A percentile compares a stretch with the other conserved stretches of the same genome.
phyloP scores from a whole-genome alignment of 129 eudicot genomes.

The Centrapalus pauciflorus region DNA sequence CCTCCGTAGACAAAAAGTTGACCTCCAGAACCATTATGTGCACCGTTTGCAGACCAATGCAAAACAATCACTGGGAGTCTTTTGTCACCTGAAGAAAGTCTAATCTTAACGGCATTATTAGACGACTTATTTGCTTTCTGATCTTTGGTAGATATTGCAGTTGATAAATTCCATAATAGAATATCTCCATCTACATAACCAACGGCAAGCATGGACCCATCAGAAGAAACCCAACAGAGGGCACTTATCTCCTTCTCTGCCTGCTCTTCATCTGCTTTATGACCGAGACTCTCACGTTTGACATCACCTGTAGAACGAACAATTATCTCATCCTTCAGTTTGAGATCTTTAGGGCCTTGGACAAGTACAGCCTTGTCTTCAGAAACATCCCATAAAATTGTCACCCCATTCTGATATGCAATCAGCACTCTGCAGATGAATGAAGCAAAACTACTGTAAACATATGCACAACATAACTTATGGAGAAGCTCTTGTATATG shows the following conservation, averaged over 20 bases:
- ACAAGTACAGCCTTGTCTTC: constrained; percentile 62
- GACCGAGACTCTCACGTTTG: constrained; percentile 33
- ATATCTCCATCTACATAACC: constrained; percentile 98
- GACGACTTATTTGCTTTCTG: constrained; percentile 37
- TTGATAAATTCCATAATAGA: constrained; percentile 69
- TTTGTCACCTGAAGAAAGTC: constrained; percentile 60
- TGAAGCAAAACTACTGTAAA: constrained; percentile 19
- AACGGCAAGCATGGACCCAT: constrained; percentile 85
- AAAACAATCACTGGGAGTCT: constrained; percentile 92
- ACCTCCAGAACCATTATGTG: constrained; percentile 49
- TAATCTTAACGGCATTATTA: constrained; percentile 57
- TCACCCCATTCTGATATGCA: constrained; percentile 78
- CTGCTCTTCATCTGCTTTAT: constrained; percentile 48
- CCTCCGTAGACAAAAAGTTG: constrained; percentile 94
- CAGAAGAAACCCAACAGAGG: constrained; percentile 91
- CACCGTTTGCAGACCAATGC: constrained; percentile 59
- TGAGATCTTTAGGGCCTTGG: constrained; percentile 57
- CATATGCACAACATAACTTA: constrained; percentile 4
- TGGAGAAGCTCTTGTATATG: background rate
- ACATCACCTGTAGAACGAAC: constrained; percentile 34
- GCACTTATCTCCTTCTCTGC: constrained; percentile 81
- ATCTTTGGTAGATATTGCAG: constrained; percentile 35
- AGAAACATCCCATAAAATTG: constrained; percentile 80
- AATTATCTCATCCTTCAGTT: constrained; percentile 40
- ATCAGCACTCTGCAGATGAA: constrained; percentile 59